Conservation (phyloP, 2,329 filamentous ascomycete genomes). For the Penicillium digitatum region DNA sequence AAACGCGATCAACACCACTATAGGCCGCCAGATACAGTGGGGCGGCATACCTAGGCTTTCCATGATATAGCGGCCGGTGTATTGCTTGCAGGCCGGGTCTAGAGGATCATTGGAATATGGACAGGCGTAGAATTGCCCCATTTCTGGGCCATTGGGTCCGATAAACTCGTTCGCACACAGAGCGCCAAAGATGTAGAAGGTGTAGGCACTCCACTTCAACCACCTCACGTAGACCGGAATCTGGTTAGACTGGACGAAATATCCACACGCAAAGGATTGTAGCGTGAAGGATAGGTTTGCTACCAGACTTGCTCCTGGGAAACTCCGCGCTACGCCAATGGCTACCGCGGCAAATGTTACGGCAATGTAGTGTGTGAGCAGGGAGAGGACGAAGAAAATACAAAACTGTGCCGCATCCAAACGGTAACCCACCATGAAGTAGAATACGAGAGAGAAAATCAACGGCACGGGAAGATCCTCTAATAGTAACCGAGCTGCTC, state of each 20-base stretch:
- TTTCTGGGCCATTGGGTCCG: conserved; percentile 31
- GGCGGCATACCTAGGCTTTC: conserved; percentile 63
- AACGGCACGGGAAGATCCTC: conserved; percentile 72
- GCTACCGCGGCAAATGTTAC: conserved; percentile 68
- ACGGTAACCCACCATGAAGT: conserved; percentile 74
- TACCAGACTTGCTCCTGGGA: conserved; percentile 66
- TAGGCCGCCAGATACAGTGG: conserved; percentile 65
- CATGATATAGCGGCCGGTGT: conserved; percentile 67
- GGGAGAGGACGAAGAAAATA: conserved; percentile 64
- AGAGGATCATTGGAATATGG: conserved; percentile 58
- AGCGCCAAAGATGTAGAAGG: conserved; percentile 63
- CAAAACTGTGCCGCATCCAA: conserved; percentile 62
- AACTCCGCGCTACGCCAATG: conserved; percentile 62
- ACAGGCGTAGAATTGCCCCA: conserved; percentile 68
- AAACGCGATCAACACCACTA: conserved; percentile 60
- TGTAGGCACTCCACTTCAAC: conserved; percentile 55
- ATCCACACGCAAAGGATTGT: conserved; percentile 71
- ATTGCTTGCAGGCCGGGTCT: conserved; percentile 64
- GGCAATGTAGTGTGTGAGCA: conserved; percentile 69
- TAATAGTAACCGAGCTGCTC: conserved; percentile 63
- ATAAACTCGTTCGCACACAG: conserved; percentile 69
- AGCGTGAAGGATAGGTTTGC: conserved; percentile 69
- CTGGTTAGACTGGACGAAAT: conserved; percentile 68
- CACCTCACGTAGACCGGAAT: conserved; percentile 75
- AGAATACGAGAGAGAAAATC: conserved; percentile 66